Base-by-base conservation (phyloP, 371 early-diverging fungal species). In the Actinomucor elegans region DNA sequence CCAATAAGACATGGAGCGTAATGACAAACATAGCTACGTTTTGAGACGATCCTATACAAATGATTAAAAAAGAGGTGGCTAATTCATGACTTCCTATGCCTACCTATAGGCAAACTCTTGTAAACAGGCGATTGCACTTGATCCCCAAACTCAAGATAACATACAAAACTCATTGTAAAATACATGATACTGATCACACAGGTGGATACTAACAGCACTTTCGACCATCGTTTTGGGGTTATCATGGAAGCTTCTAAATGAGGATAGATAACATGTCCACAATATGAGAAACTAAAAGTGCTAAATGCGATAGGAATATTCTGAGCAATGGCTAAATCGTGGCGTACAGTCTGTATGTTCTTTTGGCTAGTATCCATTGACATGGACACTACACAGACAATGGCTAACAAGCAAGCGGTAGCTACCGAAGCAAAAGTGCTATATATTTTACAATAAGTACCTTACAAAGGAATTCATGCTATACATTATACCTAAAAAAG, bases 191-290 rank as follows among this genome's bases (percentile, higher is more conserved):
- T 81, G 35, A 91, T 84, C 23, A 86, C 77, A 32, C 77, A 56
- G 36, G 83, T 86, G 6, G 92, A 87, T 11, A 78, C 73, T 5
- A 82, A 54, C 15, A 92, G 61, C 8, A 92, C 86, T 56, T 75
- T 79, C 55, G 84, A 69, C 85, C 92, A 95, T 26, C 79, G 55
- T 51, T 78, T 69, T 45, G 92, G 94, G 29, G 83, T 67, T 52
- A 73, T 71, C 92, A 95, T 92, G 8, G 89, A 86, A 23, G 79
- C 79, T 62, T 92, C 91, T 20, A 93, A 80, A 58, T 91, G 89
- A 14, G 93, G 90, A 34, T 87, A 91, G 38, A 91, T 83, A 20
- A 85, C 81, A 62, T 90, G 91, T 24, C 91, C 91, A 48, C 90
- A 88, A 59, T 83, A 91, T 47, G 85, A 83, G 55, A 90, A 89